Evolutionary conservation across 2,329 filamentous ascomycete species (phyloP).

Genomic region (Apiospora arundinis): DNA sequence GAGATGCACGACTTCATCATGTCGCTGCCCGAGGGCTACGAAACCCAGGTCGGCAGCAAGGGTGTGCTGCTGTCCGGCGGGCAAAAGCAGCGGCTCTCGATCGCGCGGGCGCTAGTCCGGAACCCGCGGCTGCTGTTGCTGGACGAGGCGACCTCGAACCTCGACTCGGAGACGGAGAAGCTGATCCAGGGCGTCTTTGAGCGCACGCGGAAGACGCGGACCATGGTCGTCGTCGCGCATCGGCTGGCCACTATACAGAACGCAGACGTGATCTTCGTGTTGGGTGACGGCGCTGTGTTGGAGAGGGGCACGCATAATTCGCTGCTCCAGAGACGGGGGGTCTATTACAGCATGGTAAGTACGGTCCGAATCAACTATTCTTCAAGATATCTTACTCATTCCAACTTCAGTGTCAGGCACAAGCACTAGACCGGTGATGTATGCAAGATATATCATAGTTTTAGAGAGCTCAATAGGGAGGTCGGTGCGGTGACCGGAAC

Average conservation of each 20-base stretch:
- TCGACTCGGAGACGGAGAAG: conserved; percentile 67
- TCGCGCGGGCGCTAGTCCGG: conserved; percentile 72
- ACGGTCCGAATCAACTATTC: background rate
- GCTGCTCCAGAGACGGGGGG: conserved; percentile 56
- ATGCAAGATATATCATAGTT: too few species aligned
- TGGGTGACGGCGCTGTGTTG: conserved; percentile 67
- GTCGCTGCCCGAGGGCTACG: conserved; percentile 54
- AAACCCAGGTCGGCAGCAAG: conserved; percentile 35
- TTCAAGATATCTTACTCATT: conserved; percentile 26
- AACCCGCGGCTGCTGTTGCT: conserved; percentile 73
- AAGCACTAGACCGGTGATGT: conserved; percentile 39
- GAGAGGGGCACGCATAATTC: conserved; percentile 59
- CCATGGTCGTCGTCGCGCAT: conserved; percentile 62
- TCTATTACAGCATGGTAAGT: conserved; percentile 64
- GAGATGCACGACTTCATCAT: conserved; percentile 65
- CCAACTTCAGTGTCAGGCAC: conserved; percentile 37
- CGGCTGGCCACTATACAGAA: conserved; percentile 72
- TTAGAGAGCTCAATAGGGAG: too few species aligned
- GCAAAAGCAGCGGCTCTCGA: conserved; percentile 65
- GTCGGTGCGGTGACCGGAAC: too few species aligned
- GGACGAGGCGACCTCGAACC: conserved; percentile 74
- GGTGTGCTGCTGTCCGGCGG: conserved; percentile 58
- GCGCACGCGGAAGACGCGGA: conserved; percentile 53
- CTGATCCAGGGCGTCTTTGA: conserved; percentile 62
- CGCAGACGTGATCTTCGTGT: conserved; percentile 78